A percentile compares a stretch with the other conserved stretches of the same genome.
These are phyloP conservation scores for Xylariaceae sp. DNA, from an alignment of 2,329 filamentous ascomycete species.

Conservation along the genomic window DNA sequence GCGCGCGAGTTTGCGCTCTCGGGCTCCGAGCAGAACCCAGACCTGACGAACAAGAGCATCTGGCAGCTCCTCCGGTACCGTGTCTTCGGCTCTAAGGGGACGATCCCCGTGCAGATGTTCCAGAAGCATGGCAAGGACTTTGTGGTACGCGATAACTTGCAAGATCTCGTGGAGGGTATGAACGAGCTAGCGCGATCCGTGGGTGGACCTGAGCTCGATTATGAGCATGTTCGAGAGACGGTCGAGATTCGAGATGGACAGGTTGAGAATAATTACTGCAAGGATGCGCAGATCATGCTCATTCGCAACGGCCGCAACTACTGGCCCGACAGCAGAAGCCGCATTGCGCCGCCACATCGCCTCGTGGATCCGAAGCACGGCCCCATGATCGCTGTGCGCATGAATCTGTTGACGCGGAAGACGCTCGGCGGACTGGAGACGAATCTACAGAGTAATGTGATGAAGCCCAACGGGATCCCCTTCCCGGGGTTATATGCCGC, in stretches of 20 bases:
- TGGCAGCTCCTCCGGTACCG: slow-evolving; percentile 47
- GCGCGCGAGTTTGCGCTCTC: slow-evolving; percentile 58
- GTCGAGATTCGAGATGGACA: slow-evolving; percentile 52
- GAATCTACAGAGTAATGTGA: slow-evolving; percentile 51
- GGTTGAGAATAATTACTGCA: slow-evolving; percentile 51
- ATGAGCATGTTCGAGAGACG: slow-evolving; percentile 39
- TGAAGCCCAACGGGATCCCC: slow-evolving; percentile 42
- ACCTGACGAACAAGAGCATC: slow-evolving; percentile 53
- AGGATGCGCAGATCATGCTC: slow-evolving; percentile 59
- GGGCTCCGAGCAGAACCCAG: slow-evolving; percentile 59
- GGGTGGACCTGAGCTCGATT: slow-evolving; percentile 45
- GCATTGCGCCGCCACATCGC: slow-evolving; percentile 49
- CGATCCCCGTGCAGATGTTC: slow-evolving; percentile 52
- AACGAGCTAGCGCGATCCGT: slow-evolving; percentile 47
- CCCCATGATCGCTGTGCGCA: slow-evolving; percentile 54
- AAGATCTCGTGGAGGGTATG: slow-evolving; percentile 53
- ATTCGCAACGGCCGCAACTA: slow-evolving; percentile 52
- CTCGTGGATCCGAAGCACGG: slow-evolving; percentile 51
- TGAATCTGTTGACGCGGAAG: slow-evolving; percentile 58
- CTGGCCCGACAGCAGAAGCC: slow-evolving; percentile 47
- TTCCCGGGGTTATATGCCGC: slow-evolving; percentile 56
- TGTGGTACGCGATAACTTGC: slow-evolving; percentile 50
- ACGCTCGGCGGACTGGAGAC: slow-evolving; percentile 57
- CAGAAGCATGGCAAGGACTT: slow-evolving; percentile 56
- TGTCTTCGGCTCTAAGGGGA: slow-evolving; percentile 48